Evolutionary conservation across 805 yeast species (phyloP), one percentile per base, ranked within the genome.

Genomic region (Starmerella bacillaris): DNA sequence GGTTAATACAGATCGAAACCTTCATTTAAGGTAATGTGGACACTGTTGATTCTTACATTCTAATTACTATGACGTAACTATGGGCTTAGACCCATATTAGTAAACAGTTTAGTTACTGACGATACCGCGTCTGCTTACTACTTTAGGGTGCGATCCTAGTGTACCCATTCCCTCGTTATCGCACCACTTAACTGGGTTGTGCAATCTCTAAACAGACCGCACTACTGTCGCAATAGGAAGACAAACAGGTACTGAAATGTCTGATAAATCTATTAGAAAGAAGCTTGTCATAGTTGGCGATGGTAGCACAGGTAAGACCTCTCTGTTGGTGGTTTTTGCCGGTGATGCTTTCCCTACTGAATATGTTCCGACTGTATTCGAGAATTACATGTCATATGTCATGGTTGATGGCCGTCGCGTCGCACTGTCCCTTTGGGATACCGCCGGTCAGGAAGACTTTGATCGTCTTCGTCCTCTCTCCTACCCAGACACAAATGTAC

Each of bases 381-480:
- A 86, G 59, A 89, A 84, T 66, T 89, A 86, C 59, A 95, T 86
- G 50, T 92, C 95, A 31, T 94, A 83, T 57, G 95, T 86, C 39
- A 94, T 73, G 54, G 76, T 77, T 39, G 86, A 78, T 51, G 92
- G 92, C 34, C 78, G 86, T 60, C 71, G 78, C 56, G 95, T 86
- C 39, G 94, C 84, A 57, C 65, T 83, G 59, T 93, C 94, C 5
- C 65, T 83, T 47, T 83, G 94, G 94, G 94, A 83, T 82, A 83
- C 94, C 48, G 94, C 95, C 37, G 95, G 95, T 46, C 95, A 83
- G 70, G 95, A 83, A 66, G 95, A 84, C 64, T 83, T 83, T 56
- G 94, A 82, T 59, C 78, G 94, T 60, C 65, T 80, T 49, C 76
- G 93, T 61, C 93, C 94, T 30, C 64, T 80, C 45, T 75, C 86